Percentiles rank a stretch among this genome's conserved stretches.
Conservation (phyloP, 1,284 basidiomycete species). For the Quambalaria eucalypti region DNA sequence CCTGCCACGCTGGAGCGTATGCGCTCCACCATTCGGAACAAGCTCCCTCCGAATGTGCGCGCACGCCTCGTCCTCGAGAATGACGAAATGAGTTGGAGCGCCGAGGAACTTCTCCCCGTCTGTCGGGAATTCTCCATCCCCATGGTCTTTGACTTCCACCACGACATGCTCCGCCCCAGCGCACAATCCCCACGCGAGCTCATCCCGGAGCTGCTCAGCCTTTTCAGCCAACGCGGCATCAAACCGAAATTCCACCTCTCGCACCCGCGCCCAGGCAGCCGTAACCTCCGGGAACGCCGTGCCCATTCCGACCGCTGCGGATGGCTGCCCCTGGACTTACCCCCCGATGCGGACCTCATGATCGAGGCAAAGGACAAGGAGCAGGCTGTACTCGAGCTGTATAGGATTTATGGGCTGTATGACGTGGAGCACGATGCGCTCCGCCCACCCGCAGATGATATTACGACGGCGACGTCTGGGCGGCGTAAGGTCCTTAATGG, state of each 20-base stretch:
- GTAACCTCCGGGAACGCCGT: slow-evolving; percentile 55
- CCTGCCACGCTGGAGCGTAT: slow-evolving; percentile 62
- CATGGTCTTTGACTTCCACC: slow-evolving; percentile 49
- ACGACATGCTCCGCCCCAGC: slow-evolving; percentile 46
- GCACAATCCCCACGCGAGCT: slow-evolving; percentile 50
- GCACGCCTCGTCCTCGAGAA: slow-evolving; percentile 76
- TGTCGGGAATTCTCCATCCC: slow-evolving; percentile 71
- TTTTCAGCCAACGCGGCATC: slow-evolving; percentile 64
- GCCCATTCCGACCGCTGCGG: slow-evolving; percentile 75
- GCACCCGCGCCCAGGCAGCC: slow-evolving; percentile 9
- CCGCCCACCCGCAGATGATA: slow-evolving; percentile 49
- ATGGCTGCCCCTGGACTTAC: slow-evolving; percentile 56
- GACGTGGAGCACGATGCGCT: slow-evolving; percentile 57
- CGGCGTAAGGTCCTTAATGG: slow-evolving; percentile 43
- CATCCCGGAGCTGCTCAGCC: slow-evolving; percentile 63
- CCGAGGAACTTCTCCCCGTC: slow-evolving; percentile 71
- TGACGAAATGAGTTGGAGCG: slow-evolving; percentile 81
- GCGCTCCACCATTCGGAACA: slow-evolving; percentile 59
- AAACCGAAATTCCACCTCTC: slow-evolving; percentile 55
- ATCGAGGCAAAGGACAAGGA: slow-evolving; percentile 90
- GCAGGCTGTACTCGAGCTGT: slow-evolving; percentile 78
- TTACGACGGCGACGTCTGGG: slow-evolving; percentile 48
- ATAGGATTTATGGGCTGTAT: slow-evolving; percentile 65
- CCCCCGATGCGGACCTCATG: slow-evolving; percentile 62
- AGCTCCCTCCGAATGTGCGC: slow-evolving; percentile 60